phyloP scores from a whole-genome alignment of 306 rosid species.

The Phaseolus lunatus region DNA sequence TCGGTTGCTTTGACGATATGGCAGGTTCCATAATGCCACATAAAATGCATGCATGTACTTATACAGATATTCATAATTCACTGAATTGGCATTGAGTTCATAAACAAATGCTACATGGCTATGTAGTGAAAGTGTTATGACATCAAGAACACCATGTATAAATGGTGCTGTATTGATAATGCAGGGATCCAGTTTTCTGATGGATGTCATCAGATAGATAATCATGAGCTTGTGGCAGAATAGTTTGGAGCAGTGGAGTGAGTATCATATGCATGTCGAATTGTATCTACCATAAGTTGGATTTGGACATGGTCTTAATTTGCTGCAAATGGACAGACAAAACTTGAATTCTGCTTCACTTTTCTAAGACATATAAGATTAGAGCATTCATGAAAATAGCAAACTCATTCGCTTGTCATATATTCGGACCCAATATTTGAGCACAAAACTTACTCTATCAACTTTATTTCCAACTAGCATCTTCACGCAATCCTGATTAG shows the following conservation, averaged over 20 bases:
- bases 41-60: constrained; percentile 11
- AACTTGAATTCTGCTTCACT: not conserved
- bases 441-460: constrained; percentile 73
- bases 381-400: not conserved
- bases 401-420: constrained; percentile 19
- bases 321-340: not conserved
- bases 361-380: constrained; percentile 23
- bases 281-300: not conserved
- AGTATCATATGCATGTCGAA: not conserved
- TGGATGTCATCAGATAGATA: not conserved
- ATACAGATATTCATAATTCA: constrained; percentile 21
- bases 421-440: constrained; percentile 23
- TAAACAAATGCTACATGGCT: not conserved
- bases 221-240: not conserved
- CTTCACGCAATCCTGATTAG: constrained; percentile 84
- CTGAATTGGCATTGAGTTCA: constrained; percentile 10
- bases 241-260: not conserved
- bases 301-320: constrained; percentile 13
- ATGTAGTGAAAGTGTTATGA: not conserved
- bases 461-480: constrained; percentile 97
- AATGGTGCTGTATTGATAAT: not conserved
- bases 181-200: not conserved
- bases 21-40: not conserved
- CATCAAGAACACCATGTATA: too few species aligned
- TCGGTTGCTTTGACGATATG: not conserved